A percentile compares a stretch with the other conserved stretches of the same genome.
Evolutionary conservation across 306 rosid genomes (phyloP).

Genomic region (Inga leiocalycina): DNA sequence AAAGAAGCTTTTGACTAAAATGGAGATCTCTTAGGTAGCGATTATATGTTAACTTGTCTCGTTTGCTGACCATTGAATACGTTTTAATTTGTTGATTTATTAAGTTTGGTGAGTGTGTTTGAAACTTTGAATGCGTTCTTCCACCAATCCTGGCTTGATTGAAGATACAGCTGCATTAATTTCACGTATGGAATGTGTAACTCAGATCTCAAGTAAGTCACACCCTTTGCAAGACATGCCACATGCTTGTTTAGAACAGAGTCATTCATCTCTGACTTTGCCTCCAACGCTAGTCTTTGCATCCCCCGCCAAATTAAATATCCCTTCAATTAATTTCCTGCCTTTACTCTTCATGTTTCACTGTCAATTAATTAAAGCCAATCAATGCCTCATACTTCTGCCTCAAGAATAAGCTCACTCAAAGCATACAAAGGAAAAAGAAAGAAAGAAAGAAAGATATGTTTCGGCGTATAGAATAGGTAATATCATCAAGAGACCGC

Average conservation of each 20-base stretch:
- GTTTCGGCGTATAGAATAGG: background rate
- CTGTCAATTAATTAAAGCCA: background rate
- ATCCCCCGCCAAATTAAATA: slow-evolving; percentile 28
- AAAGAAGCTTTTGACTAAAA: background rate
- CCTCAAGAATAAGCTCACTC: slow-evolving; percentile 16
- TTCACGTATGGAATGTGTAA: background rate
- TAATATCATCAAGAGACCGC: slow-evolving; percentile 23
- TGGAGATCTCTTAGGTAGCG: slow-evolving; percentile 12
- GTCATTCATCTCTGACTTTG: background rate
- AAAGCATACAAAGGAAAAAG: background rate
- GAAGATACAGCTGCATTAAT: background rate
- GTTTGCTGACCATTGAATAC: slow-evolving; percentile 16
- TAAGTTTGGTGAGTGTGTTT: slow-evolving; percentile 11
- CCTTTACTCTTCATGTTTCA: slow-evolving; percentile 28
- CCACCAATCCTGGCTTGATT: slow-evolving; percentile 35
- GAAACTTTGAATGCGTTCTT: background rate
- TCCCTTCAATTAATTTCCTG: slow-evolving; percentile 26
- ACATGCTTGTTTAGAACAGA: slow-evolving; percentile 42
- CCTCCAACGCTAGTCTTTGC: background rate
- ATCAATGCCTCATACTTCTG: slow-evolving; percentile 19
- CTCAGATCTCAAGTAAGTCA: background rate
- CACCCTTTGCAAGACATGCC: slow-evolving; percentile 1
- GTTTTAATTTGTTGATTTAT: background rate
- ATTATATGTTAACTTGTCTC: slow-evolving; percentile 6
- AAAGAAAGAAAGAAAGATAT: background rate